Conservation (phyloP, 345 rosid species). For the Arabis hirsuta region DNA sequence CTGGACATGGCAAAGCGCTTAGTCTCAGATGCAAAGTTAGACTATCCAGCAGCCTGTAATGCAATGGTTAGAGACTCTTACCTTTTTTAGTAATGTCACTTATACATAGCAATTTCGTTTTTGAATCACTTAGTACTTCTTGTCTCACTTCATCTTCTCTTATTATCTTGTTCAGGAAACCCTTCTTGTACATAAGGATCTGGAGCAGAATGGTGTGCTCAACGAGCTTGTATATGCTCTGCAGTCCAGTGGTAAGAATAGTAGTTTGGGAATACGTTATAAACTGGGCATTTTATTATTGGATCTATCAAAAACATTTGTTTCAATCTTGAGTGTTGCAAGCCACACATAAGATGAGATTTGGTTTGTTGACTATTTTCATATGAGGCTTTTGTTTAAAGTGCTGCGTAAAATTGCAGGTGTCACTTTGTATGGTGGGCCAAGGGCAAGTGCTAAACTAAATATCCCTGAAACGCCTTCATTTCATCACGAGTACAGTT, state of each 20-base stretch:
- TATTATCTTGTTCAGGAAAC: constrained; percentile 68
- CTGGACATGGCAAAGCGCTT: constrained; percentile 78
- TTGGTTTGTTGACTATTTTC: constrained; percentile 21
- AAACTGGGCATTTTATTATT: background rate
- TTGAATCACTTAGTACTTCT: background rate
- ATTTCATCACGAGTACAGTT: constrained; percentile 87
- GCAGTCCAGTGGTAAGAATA: constrained; percentile 59
- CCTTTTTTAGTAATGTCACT: constrained; percentile 22
- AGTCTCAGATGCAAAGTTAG: constrained; percentile 85
- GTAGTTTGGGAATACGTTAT: background rate
- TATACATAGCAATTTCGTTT: constrained; percentile 6
- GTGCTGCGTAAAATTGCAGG: constrained; percentile 52
- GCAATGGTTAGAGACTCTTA: constrained; percentile 71
- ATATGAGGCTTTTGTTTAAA: constrained; percentile 2
- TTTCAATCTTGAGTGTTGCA: constrained; percentile 5
- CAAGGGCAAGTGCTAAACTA: constrained; percentile 65
- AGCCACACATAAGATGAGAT: background rate
- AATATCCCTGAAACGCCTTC: constrained; percentile 61
- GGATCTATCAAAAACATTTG: constrained; percentile 7
- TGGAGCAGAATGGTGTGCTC: constrained; percentile 63
- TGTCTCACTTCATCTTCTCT: constrained; percentile 28
- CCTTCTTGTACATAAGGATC: constrained; percentile 89
- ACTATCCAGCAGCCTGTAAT: constrained; percentile 98
- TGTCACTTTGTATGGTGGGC: constrained; percentile 81
- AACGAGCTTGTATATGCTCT: constrained; percentile 60